Evolutionary conservation across 371 early-diverging fungal species (phyloP), one percentile per base, ranked within the genome.

Genomic region (Dinochytrium kinnereticum): DNA sequence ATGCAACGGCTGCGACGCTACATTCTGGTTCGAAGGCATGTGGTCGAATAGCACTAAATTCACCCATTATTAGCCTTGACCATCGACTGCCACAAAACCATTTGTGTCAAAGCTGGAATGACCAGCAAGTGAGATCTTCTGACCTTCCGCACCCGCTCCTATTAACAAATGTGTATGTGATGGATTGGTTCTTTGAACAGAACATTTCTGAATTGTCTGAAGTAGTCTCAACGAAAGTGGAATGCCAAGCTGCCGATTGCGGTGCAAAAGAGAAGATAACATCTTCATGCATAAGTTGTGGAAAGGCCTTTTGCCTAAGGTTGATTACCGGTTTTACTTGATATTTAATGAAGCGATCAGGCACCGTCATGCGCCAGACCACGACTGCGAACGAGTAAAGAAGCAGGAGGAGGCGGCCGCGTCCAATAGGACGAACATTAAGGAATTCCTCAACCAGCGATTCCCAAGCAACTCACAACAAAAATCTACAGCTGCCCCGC

Each of bases 161-260:
- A n/a, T n/a, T n/a, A n/a, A n/a, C n/a, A n/a, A n/a, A n/a, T n/a
- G n/a, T n/a, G n/a, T n/a, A n/a, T n/a, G n/a, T n/a, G n/a, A n/a
- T n/a, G n/a, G n/a, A n/a, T n/a, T n/a, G n/a, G n/a, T 61, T 37
- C 34, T 37, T 61, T 61, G 34, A 61, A 61, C 55, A 53, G 61
- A 37, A 61, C 15, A 13, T 37, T 34, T 10, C 7, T 10, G 61
- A 33, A 10, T 24, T 34, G 5, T 7, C 61, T 34, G 61, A 61
- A 34, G 36, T 34, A 15, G 37, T 37, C 10, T 61, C 61, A 61
- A 61, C 61, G 7, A 61, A 61, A 36, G 36, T 13, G 5, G 36
- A 61, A 34, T 61, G 61, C 36, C 34, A 61, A 36, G 61, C 61
- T 33, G 34, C 31, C 13, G 34, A 61, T 61, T 61, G 61, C 36